Base-by-base conservation (phyloP, 2,329 filamentous ascomycete species). In the Sclerotinia trifoliorum region DNA sequence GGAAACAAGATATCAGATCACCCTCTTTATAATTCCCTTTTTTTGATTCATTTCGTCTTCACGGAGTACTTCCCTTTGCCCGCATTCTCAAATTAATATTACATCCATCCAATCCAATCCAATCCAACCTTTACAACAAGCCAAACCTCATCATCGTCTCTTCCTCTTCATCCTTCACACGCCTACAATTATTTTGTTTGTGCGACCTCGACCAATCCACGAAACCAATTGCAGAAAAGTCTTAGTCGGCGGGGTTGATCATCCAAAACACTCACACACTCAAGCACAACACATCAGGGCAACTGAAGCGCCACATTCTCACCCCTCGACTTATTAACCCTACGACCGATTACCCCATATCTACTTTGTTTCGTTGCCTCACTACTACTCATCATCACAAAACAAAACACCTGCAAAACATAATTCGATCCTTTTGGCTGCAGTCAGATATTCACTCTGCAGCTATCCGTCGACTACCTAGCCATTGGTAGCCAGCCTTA, bases 401-500 rank as follows among this genome's bases (percentile, higher is more conserved):
- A 19, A 19, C 5, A 39, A 42, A 17, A 32, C 29, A 60, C 52
- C 65, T 66, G 65, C 65, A 61, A 26, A 61, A 61, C 65, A 61
- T 61, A 32, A 26, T 58, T 57, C 26, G n/a, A 35, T 3, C 6
- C 13, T 24, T n/a, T 46, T 42, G 35, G 46, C 51, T 66, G 55
- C 65, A 52, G 49, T 60, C 55, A 61, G 57, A 39, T 21, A 49
- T 61, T 44, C 44, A 61, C 54, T 10, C 65, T 61, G 55, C 65
- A 54, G 24, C 26, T 61, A 61, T 61, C 65, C 65, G 55, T 55
- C 55, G 7, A n/a, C 54, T n/a, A n/a, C n/a, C n/a, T 10, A 46
- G 44, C 54, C 32, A 61, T 66, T 66, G 65, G 55, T 44, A 66
- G 65, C 65, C 65, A 29, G 29, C 5, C 29, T 52, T 66, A 66